A percentile compares a stretch with the other conserved stretches of the same genome.
Conservation (phyloP, 768 basidiomycete genomes). For the Calocera cornea region DNA sequence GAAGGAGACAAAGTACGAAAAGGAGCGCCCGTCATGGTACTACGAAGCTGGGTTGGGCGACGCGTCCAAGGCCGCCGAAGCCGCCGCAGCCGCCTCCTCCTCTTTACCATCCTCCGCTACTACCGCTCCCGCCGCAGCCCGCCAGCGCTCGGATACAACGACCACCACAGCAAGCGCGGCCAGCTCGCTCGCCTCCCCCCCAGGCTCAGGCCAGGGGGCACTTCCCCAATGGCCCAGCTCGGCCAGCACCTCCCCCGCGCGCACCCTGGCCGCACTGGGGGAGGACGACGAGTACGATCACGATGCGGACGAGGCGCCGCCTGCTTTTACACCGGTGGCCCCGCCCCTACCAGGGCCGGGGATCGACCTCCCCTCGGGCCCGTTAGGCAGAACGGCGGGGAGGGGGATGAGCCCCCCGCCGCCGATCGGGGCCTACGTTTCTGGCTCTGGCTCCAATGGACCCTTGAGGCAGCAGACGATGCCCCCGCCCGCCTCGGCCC, state of each 20-base stretch:
- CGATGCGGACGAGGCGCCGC: neutral
- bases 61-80: neutral
- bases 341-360: neutral
- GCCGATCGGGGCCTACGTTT: neutral
- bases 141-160: neutral
- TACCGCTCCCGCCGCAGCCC: neutral
- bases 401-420: neutral
- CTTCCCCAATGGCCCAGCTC: neutral
- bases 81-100: neutral
- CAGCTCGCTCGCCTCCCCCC: neutral
- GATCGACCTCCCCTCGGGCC: neutral
- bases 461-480: neutral
- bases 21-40: slow-evolving; percentile 23
- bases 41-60: slow-evolving; percentile 21
- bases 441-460: neutral
- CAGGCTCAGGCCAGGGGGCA: too few species aligned
- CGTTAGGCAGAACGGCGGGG: neutral
- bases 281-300: neutral
- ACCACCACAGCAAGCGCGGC: neutral
- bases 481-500: neutral
- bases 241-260: neutral
- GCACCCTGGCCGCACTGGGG: neutral
- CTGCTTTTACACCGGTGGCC: neutral
- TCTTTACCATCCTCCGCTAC: neutral
- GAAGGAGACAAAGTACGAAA: slow-evolving; percentile 7